phyloP scores from a whole-genome alignment of 768 basidiomycete species.

The Termitomyces sp. region DNA sequence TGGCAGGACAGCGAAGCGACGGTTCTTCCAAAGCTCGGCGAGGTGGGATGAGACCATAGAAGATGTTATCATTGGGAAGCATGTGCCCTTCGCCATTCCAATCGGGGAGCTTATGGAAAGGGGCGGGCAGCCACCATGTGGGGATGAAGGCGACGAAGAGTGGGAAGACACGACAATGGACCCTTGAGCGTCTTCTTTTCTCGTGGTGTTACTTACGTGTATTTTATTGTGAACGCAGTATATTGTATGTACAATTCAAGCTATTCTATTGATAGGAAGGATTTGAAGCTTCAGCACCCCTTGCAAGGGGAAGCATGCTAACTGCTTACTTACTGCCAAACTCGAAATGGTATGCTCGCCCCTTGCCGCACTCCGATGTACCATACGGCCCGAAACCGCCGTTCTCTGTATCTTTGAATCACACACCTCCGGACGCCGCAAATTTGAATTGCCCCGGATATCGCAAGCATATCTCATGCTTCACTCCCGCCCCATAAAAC shows the following conservation, averaged over 20 bases:
- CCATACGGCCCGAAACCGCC: too few species aligned
- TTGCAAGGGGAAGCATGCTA: too few species aligned
- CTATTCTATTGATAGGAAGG: neutral
- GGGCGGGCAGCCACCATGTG: constrained; percentile 15
- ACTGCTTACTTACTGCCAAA: too few species aligned
- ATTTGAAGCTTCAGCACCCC: too few species aligned
- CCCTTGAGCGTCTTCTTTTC: constrained; percentile 6
- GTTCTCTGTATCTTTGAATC: too few species aligned
- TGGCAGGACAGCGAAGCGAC: constrained; percentile 37
- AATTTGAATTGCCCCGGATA: too few species aligned
- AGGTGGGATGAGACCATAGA: constrained; percentile 29
- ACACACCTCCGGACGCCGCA: too few species aligned
- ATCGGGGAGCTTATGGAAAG: constrained; percentile 20
- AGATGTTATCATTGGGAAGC: constrained; percentile 15
- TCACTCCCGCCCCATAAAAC: too few species aligned
- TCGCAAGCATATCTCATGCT: too few species aligned
- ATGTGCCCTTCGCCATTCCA: constrained; percentile 6
- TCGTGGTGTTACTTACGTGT: constrained; percentile 7
- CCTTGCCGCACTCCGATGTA: too few species aligned
- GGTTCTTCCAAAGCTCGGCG: constrained; percentile 52
- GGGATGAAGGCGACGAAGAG: constrained; percentile 19
- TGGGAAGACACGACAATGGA: constrained; percentile 24
- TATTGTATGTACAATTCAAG: neutral
- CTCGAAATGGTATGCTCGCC: too few species aligned
- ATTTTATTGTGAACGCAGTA: constrained; percentile 3